A percentile compares a stretch with the other conserved stretches of the same genome.
phyloP scores from a whole-genome alignment of 441 rosid species.

The Arabidopsis hybrid region DNA sequence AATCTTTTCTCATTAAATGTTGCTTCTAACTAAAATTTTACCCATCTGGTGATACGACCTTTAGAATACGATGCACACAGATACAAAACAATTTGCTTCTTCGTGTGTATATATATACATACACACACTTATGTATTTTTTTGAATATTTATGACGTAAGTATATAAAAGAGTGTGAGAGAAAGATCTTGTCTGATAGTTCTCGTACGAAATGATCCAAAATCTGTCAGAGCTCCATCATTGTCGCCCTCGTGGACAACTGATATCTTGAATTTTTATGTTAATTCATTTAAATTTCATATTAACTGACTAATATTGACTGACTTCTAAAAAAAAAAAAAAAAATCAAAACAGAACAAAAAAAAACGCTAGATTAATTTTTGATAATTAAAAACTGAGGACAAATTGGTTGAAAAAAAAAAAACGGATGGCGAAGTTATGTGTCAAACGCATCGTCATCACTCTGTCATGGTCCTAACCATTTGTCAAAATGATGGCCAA shows the following conservation, averaged over 20 bases:
- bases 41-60: slow-evolving; percentile 44
- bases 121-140: neutral
- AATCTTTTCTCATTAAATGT: slow-evolving; percentile 43
- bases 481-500: slow-evolving; percentile 42
- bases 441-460: slow-evolving; percentile 27
- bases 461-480: slow-evolving; percentile 19
- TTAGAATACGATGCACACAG: slow-evolving; percentile 17
- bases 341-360: neutral
- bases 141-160: slow-evolving; percentile 29
- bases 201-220: slow-evolving; percentile 49
- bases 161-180: slow-evolving; percentile 19
- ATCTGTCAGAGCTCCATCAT: slow-evolving; percentile 50
- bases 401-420: slow-evolving; percentile 7
- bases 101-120: neutral
- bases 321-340: neutral
- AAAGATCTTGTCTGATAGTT: slow-evolving; percentile 49
- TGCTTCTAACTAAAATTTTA: slow-evolving; percentile 45
- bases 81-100: slow-evolving; percentile 22
- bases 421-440: neutral
- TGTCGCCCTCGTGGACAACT: slow-evolving; percentile 44
- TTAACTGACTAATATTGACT: slow-evolving; percentile 9
- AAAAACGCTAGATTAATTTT: neutral
- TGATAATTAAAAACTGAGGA: neutral
- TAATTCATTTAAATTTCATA: neutral
- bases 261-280: neutral